Evolutionary conservation across 345 rosid species (phyloP), one percentile per base, ranked within the genome.

Genomic region (Linum trigynum): DNA sequence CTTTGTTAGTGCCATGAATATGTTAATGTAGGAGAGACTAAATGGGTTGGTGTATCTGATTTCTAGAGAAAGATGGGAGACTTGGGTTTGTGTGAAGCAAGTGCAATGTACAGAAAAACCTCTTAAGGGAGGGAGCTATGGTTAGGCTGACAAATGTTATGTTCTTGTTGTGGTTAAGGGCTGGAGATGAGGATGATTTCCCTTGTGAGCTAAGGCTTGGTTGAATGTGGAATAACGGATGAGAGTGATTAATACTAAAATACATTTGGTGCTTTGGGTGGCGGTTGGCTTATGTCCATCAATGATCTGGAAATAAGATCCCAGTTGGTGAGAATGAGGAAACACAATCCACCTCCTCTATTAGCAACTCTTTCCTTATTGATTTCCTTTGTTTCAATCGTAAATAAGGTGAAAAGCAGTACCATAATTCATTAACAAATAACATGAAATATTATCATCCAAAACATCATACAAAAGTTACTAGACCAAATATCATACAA

Each of bases 211-310:
- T 48, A 48, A 48, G 51, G 39, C 32, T 11, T 48, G 64, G 38
- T 53, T 56, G 37, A 35, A 65, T 61, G 7, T 40, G 61, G 62
- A 8, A 2, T 11, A 4, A 35, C 9, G 59, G 53, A 39, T 23
- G 37, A 23, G 32, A 23, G 63, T 55, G 55, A 62, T 16, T 12
- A 40, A 5, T 23, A 23, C 32, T 39, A 23, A 23, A 17, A 32
- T n/a, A 38, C 57, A 1, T 16, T 12, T 12, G 38, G 48, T 4
- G 7, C 14, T 38, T 3, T 7, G 45, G 43, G 62, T 62, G 32
- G 69, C 62, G n/a, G 89, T 77, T 84, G 84, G 84, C 72, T 74
- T 74, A 67, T 80, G 69, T 62, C 81, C 71, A 72, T 81, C 86
- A 81, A 39, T 48, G 53, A 48, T 48, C 12, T 48, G 53, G 53